Evolutionary conservation across 176 grass and related monocot genomes (phyloP), one percentile per base, ranked within the genome.

Genomic region (Oryza meyeriana): DNA sequence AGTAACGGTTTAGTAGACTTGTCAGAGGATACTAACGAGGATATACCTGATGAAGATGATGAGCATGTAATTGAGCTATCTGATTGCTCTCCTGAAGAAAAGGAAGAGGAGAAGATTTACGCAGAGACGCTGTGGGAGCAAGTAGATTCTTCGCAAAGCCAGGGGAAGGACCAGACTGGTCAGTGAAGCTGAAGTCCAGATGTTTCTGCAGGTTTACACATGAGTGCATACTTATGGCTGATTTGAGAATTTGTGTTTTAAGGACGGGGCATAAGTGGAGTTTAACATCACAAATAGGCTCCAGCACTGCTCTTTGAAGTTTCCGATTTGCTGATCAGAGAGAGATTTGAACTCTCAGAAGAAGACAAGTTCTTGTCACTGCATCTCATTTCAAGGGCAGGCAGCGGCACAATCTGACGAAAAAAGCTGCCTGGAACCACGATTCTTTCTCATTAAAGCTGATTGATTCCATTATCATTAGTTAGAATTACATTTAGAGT

Each of bases 111-210:
- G 64, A 91, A 80, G 61, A 85, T 94, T 47, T 97, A 97, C 1
- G 92, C 92, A 24, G 94, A 97, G 78, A 89, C 62, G 59, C 64
- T 97, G 28, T 92, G 91, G 94, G 76, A 74, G 22, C 92, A 97
- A 70, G 77, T 94, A 59, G 80, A 85, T 50, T 97, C 94, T 62
- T 87, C 85, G 40, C 81, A 92, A 71, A 87, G 71, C 62, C 76
- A 85, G 66, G 41, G 63, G 36, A 89, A 81, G 25, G 32, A 59
- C 0, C n/a, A 25, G 22, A 4, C 8, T 59, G 55, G 81, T 45
- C 11, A 29, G 48, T 71, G 44, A 76, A 76, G 31, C 39, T 72
- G 30, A 61, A 79, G n/a, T 66, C 13, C 16, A 4, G 71, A 17
- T 81, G 10, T 70, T 30, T 16, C 0, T 79, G 27, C 59, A 42